Base-by-base conservation (phyloP, 352 stramenopile species). In the Pythium insidiosum region DNA sequence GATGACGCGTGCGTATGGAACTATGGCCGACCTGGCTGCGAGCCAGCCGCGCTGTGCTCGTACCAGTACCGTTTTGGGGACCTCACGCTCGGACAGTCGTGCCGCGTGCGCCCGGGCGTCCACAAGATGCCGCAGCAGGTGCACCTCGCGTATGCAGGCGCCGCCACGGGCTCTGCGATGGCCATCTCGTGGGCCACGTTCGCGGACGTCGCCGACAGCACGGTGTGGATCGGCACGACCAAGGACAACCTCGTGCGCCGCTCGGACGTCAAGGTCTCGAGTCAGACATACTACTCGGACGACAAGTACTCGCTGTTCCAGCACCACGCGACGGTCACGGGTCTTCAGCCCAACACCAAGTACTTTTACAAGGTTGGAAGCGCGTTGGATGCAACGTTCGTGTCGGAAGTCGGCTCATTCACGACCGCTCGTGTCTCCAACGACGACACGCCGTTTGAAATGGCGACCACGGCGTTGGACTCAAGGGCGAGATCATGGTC, bases 381-480 rank as follows among this genome's bases (percentile, higher is more conserved):
- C 21, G 40, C 46, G 9, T 40, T 30, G 23, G 36, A 21, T 10
- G 16, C 38, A 18, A 43, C 24, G 5, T 33, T 28, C 25, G 47
- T 15, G 7, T 51, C 18, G 2, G 44, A 21, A 33, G 16, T 60
- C 21, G 24, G 34, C 11, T 53, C 50, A n/a, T 79, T 83, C 51
- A 72, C 56, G 37, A 84, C 71, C n/a, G 65, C 65, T 2, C 46
- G 62, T 24, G 26, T 34, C 5, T 25, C 45, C 3, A 16, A 55
- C 36, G 63, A 74, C 37, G 24, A 49, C 4, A 52, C 25, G 22
- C 51, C 58, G 20, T 82, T 79, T 35, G 71, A 69, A 16, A 51
- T 82, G 75, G 72, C 19, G 72, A 85, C 38, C 44, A 68, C 29
- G 75, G 75, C 29, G 65, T 71, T 0, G 62, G 60, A 19, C 24